phyloP scores from a whole-genome alignment of 2,329 filamentous ascomycete species.

The Geosmithia morbida region DNA sequence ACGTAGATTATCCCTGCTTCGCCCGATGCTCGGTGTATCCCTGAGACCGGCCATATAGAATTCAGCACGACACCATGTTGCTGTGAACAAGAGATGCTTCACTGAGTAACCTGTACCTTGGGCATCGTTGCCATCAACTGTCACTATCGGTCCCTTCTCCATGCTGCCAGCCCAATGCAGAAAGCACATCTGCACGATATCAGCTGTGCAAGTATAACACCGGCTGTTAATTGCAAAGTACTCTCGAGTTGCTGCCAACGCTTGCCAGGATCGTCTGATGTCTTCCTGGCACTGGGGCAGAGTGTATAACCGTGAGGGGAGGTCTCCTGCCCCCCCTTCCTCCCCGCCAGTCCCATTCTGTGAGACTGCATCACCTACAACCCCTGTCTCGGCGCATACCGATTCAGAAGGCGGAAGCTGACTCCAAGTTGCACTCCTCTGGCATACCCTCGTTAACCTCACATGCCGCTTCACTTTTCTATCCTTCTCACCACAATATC shows the following conservation, averaged over 20 bases:
- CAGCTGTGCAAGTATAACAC: neutral
- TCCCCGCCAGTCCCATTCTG: no score
- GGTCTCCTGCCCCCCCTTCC: no score
- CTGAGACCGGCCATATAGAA: slow-evolving; percentile 26
- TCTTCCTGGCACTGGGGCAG: neutral
- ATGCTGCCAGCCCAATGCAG: neutral
- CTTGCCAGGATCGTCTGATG: neutral
- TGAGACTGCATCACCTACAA: neutral
- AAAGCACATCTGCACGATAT: neutral
- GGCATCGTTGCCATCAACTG: neutral
- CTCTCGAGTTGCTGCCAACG: neutral
- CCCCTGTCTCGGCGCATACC: neutral
- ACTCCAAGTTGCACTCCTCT: neutral
- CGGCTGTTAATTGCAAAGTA: neutral
- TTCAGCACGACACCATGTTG: slow-evolving; percentile 19
- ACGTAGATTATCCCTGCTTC: neutral
- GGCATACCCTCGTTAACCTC: neutral
- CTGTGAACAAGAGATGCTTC: slow-evolving; percentile 10
- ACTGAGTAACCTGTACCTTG: slow-evolving; percentile 15
- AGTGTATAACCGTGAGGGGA: no score
- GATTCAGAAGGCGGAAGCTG: neutral
- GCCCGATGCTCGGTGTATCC: slow-evolving; percentile 14
- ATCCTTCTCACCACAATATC: neutral
- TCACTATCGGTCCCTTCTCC: neutral
- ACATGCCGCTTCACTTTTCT: no score